phyloP scores from a whole-genome alignment of 1,284 basidiomycete species.

The Ganoderma sinense region DNA sequence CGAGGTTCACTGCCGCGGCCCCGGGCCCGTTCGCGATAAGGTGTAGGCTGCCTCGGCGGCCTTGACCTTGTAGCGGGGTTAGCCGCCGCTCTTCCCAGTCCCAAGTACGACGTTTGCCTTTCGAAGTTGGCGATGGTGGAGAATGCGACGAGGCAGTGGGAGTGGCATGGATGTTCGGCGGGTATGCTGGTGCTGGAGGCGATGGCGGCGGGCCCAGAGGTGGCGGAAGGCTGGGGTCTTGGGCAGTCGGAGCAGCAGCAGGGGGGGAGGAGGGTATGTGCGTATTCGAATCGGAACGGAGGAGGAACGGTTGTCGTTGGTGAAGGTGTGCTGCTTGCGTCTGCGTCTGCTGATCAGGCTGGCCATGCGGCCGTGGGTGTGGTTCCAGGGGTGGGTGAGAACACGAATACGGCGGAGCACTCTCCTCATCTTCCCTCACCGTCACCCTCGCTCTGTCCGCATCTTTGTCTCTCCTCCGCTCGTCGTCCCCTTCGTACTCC shows the following conservation, averaged over 20 bases:
- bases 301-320: constrained; percentile 40
- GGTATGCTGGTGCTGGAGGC: neutral
- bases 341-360: constrained; percentile 13
- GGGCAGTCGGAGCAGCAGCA: neutral
- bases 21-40: constrained; percentile 21
- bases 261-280: constrained; percentile 17
- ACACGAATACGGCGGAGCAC: constrained; percentile 27
- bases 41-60: constrained; percentile 15
- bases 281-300: constrained; percentile 37
- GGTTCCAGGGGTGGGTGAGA: constrained; percentile 13
- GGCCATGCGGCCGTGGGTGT: constrained; percentile 10
- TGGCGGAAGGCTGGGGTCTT: constrained; percentile 5
- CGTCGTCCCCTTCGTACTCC: constrained; percentile 19
- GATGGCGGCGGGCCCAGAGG: neutral
- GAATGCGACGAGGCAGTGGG: neutral
- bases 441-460: neutral
- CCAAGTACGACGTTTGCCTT: constrained; percentile 26
- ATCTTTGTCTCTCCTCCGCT: neutral
- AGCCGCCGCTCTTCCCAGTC: constrained; percentile 28
- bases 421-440: constrained; percentile 19
- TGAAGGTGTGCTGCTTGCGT: constrained; percentile 22
- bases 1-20: constrained; percentile 17
- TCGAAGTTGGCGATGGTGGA: constrained; percentile 13
- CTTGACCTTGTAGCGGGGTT: constrained; percentile 1
- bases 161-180: neutral